A percentile compares a stretch with the other conserved stretches of the same genome.
Evolutionary conservation across 2,329 filamentous ascomycete genomes (phyloP).

Genomic region (Biscogniauxia marginata): DNA sequence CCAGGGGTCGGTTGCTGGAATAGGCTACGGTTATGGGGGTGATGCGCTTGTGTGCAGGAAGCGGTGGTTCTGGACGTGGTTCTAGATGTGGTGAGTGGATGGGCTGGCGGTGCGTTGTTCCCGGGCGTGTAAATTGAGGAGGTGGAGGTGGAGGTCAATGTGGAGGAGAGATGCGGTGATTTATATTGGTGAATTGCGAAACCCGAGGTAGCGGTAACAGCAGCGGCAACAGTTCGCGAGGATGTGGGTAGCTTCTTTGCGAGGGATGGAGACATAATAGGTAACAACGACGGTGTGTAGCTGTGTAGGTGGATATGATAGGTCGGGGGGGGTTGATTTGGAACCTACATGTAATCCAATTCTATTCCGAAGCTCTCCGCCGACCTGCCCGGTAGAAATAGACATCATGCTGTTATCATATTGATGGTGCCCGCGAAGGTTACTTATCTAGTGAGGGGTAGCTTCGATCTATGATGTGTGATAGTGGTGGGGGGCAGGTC

Average conservation of each 20-base stretch:
- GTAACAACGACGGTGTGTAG: slow-evolving; percentile 3
- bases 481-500: not conserved
- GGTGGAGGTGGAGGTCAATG: slow-evolving; percentile 8
- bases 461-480: slow-evolving; percentile 1
- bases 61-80: slow-evolving; percentile 13
- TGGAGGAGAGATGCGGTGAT: slow-evolving; percentile 9
- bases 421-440: not conserved
- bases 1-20: slow-evolving; percentile 8
- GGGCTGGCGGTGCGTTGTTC: slow-evolving; percentile 8
- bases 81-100: slow-evolving; percentile 2
- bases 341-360: too few species aligned
- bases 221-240: slow-evolving; percentile 18
- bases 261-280: slow-evolving; percentile 1
- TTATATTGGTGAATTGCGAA: slow-evolving; percentile 12
- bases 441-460: slow-evolving; percentile 3
- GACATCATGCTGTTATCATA: not conserved
- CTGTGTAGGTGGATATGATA: not conserved
- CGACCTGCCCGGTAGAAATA: too few species aligned
- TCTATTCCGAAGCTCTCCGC: too few species aligned
- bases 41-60: slow-evolving; percentile 8
- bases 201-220: slow-evolving; percentile 14
- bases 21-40: slow-evolving; percentile 2
- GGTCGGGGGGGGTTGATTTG: not conserved
- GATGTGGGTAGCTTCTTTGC: slow-evolving; percentile 15
- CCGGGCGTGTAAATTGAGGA: not conserved